Evolutionary conservation across 2,329 filamentous ascomycete species (phyloP), one percentile per base, ranked within the genome.

Genomic region (Cladosporium sp.): DNA sequence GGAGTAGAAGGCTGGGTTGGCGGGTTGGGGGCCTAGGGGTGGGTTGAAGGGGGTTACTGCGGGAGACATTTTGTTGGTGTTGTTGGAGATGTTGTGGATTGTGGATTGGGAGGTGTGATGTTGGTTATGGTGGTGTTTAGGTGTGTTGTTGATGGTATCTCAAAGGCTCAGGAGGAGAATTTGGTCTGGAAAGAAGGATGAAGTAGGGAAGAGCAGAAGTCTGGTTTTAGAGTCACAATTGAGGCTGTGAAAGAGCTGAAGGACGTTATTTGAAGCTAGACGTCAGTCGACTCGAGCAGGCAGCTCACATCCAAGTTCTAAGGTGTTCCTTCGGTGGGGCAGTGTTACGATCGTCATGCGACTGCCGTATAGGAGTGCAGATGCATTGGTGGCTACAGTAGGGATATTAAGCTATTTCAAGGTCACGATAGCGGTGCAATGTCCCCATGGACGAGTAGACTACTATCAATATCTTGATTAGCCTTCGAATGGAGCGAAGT

Each of bases 21-120:
- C 38, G 58, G 73, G 62, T 71, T 75, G 74, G 12, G 74, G 74
- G 1, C 75, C 75, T 4, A 77, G 69, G 4, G 72, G 70, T 14
- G 74, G 73, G 55, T 70, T 69, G 66, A 75, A 72, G 47, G 73
- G 66, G 4, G 68, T 62, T 26, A 74, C 65, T 30, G 61, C 36
- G 51, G 70, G 55, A 68, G 69, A 69, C 36, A 54, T 65, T 30
- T 49, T 34, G 8, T 34, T 10, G 32, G 2, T 36, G 65, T 58
- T 38, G 7, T 11, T 28, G 52, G 6, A 30, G 14, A 4, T 26
- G 21, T 52, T 44, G 38, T 36, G 11, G 12, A 5, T 52, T 26
- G 14, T 52, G 30, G 24, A 38, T 38, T 30, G 28, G 28, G 32
- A 34, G 49, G 28, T 24, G 49, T 52, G 51, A n/a, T 51, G 14